Base-by-base conservation (phyloP, 345 rosid genomes). In the Populus euphratica region DNA sequence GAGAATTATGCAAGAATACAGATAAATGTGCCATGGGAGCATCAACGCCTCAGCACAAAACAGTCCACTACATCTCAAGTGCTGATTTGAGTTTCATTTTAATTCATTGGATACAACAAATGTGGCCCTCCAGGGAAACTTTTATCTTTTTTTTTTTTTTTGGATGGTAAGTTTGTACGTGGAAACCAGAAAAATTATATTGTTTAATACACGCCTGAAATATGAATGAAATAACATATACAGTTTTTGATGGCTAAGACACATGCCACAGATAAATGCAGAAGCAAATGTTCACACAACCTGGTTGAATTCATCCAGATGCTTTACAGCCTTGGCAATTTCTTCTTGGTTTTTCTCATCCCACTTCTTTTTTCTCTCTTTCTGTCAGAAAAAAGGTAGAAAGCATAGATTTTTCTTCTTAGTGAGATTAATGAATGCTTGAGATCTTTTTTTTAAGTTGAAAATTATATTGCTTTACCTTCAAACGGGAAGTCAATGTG, bases 311-410 rank as follows among this genome's bases (percentile, higher is more conserved):
- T 92, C 91, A 68, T 88, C 89, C 54, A 92, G 89, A 65, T 79
- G 89, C 84, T 87, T 91, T 50, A 94, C 86, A 82, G 97, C 93
- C 87, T 86, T 87, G 10, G 97, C 93, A 70, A 96, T 90, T 81
- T 86, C 97, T 79, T 91, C 97, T 81, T 93, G 96, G 79, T 86
- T 91, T 80, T 89, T 88, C 83, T 92, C 93, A 85, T 94, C 97
- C 98, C 95, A 96, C 76, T 56, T 89, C 85, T 90, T 96, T 86
- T 85, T 91, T 73, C 97, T 88, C 78, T 92, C 97, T 85, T 87
- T 91, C 97, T 93, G 84, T 66, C 71, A 71, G 50, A 20, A 80
- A 62, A 72, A 8, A 68, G 50, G 39, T 9, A 11, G 38, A 36
- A 62, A 27, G 70, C 8, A 69, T 23, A 52, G 59, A 18, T 35